These are phyloP conservation scores for Rutstroemia sp. DNA, from an alignment of 2,329 filamentous ascomycete species.

Conservation along the genomic window DNA sequence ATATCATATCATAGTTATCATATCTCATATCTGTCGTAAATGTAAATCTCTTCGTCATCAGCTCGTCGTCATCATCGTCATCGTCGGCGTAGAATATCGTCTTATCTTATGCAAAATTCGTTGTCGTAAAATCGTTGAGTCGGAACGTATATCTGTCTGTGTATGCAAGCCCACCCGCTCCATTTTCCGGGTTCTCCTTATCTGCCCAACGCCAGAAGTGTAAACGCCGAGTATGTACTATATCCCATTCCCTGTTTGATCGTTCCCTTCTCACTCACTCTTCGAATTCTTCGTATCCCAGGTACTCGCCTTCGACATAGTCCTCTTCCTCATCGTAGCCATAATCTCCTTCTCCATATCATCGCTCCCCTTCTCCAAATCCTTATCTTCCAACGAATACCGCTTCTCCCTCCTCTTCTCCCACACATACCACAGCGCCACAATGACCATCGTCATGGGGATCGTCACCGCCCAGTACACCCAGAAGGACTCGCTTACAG, in stretches of 20 bases:
- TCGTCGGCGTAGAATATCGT: no score
- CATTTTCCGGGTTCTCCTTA: not conserved
- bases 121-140: no score
- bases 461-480: conserved; percentile 56
- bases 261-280: not conserved
- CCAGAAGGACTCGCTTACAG: conserved; percentile 46
- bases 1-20: no score
- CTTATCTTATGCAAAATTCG: no score
- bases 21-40: no score
- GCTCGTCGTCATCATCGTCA: no score
- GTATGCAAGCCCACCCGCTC: not conserved
- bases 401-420: conserved; percentile 18
- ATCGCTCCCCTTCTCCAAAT: conserved; percentile 25
- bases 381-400: conserved; percentile 22
- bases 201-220: not conserved
- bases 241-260: not conserved
- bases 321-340: conserved; percentile 24
- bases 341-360: conserved; percentile 25
- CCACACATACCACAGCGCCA: conserved; percentile 45
- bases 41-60: no score
- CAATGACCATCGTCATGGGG: conserved; percentile 48
- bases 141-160: no score
- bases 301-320: conserved; percentile 24
- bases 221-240: not conserved
- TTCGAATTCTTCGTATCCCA: conserved; percentile 13